Evolutionary conservation across 768 basidiomycete species (phyloP).

Genomic region (Saitozyma sp.): DNA sequence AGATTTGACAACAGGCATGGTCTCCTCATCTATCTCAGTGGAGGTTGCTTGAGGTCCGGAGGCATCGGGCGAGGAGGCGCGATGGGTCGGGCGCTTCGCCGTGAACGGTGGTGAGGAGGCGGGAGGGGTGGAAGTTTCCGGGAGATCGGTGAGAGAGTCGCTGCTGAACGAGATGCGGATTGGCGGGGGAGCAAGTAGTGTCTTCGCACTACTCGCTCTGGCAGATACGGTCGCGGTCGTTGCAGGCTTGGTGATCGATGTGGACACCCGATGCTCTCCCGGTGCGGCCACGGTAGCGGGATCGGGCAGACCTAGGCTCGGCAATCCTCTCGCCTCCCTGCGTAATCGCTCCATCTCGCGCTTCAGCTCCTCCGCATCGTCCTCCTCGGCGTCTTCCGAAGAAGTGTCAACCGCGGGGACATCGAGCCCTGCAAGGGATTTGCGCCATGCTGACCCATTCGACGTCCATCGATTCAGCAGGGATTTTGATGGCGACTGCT

Average conservation of each 20-base stretch:
- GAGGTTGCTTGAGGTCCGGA: no score
- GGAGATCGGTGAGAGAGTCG: neutral
- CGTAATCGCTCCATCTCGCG: neutral
- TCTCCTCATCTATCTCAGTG: no score
- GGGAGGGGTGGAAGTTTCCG: neutral
- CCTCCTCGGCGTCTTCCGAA: neutral
- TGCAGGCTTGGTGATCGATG: neutral
- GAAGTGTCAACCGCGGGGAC: neutral
- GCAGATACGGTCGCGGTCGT: neutral
- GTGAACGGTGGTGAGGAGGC: neutral
- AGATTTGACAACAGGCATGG: no score
- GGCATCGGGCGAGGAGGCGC: no score
- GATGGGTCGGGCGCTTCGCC: no score
- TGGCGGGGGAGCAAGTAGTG: no score
- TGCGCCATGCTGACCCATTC: neutral
- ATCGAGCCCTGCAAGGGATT: neutral
- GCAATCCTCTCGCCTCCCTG: neutral
- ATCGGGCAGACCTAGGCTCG: neutral
- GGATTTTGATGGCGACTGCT: constrained; percentile 5
- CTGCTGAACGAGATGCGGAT: neutral
- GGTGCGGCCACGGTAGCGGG: neutral
- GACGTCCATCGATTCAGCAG: constrained; percentile 6
- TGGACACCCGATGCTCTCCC: neutral
- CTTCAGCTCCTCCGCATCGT: neutral
- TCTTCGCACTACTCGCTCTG: no score